These are phyloP conservation scores for Salix arbutifolia DNA, from an alignment of 345 rosid genomes.

Conservation along the genomic window DNA sequence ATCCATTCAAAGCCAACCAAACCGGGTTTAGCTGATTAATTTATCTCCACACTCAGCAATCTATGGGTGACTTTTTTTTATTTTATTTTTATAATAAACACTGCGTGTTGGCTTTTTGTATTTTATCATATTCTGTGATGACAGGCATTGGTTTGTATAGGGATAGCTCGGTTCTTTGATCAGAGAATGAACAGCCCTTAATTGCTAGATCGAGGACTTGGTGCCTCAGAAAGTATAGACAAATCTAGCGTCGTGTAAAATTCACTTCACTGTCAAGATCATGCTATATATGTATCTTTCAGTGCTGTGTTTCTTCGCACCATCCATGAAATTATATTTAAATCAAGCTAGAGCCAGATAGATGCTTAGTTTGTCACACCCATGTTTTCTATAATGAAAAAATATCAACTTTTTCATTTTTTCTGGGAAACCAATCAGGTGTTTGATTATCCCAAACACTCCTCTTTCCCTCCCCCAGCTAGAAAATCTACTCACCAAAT, in stretches of 20 bases:
- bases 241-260: conserved; percentile 16
- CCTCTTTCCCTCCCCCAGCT: background rate
- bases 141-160: conserved; percentile 7
- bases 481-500: too few relatives aligned
- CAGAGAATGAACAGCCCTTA: background rate
- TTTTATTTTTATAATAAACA: background rate
- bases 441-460: background rate
- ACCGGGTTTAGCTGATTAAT: background rate
- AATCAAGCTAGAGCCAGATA: conserved; percentile 2
- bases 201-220: conserved; percentile 8
- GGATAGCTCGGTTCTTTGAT: conserved; percentile 1
- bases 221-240: conserved; percentile 52
- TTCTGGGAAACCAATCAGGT: background rate
- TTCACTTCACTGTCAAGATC: conserved; percentile 35
- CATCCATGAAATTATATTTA: conserved; percentile 17
- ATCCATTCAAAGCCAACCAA: too few relatives aligned
- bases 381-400: background rate
- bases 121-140: conserved; percentile 1
- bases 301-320: conserved; percentile 26
- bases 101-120: background rate
- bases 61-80: background rate
- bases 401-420: background rate
- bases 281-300: conserved; percentile 31
- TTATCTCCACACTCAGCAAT: background rate
- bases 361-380: background rate